A percentile compares a stretch with the other conserved stretches of the same genome.
Evolutionary conservation across 2,329 filamentous ascomycete genomes (phyloP).

Genomic region (Ophiocordyceps camponoti-rufipedis): DNA sequence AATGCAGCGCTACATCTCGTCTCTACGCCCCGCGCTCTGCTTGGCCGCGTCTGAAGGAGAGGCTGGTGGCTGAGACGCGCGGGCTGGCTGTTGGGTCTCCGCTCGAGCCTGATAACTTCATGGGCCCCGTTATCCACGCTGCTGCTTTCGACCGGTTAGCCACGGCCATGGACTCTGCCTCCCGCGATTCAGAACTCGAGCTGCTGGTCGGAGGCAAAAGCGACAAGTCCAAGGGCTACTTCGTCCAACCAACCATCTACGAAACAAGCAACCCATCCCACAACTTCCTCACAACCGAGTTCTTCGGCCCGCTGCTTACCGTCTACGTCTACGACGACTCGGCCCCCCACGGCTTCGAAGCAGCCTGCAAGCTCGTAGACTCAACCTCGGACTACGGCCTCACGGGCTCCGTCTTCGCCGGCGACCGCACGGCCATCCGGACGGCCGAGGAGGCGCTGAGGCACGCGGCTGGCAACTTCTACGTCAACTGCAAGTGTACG

Average conservation of each 20-base stretch:
- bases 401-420: constrained; percentile 59
- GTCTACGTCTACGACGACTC: constrained; percentile 63
- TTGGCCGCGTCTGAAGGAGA: constrained; percentile 53
- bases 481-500: constrained; percentile 70
- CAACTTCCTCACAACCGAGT: constrained; percentile 56
- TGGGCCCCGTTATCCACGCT: constrained; percentile 74
- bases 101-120: constrained; percentile 55
- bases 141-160: constrained; percentile 66
- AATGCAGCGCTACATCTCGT: constrained; percentile 73
- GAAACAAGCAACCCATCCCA: constrained; percentile 54
- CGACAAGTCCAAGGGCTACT: constrained; percentile 65
- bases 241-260: constrained; percentile 71
- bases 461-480: constrained; percentile 67
- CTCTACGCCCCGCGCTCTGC: constrained; percentile 60
- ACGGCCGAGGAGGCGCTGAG: constrained; percentile 53
- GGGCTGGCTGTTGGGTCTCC: constrained; percentile 55
- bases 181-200: constrained; percentile 53
- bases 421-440: constrained; percentile 46
- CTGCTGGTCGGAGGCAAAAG: constrained; percentile 60
- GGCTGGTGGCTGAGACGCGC: constrained; percentile 48
- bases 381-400: constrained; percentile 58
- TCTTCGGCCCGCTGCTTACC: constrained; percentile 65
- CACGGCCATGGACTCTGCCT: constrained; percentile 62
- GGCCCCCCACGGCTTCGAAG: constrained; percentile 34
- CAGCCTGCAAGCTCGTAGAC: constrained; percentile 47